Evolutionary conservation across 495 filamentous ascomycete genomes (phyloP).

Genomic region (Daldinia bambusicola): DNA sequence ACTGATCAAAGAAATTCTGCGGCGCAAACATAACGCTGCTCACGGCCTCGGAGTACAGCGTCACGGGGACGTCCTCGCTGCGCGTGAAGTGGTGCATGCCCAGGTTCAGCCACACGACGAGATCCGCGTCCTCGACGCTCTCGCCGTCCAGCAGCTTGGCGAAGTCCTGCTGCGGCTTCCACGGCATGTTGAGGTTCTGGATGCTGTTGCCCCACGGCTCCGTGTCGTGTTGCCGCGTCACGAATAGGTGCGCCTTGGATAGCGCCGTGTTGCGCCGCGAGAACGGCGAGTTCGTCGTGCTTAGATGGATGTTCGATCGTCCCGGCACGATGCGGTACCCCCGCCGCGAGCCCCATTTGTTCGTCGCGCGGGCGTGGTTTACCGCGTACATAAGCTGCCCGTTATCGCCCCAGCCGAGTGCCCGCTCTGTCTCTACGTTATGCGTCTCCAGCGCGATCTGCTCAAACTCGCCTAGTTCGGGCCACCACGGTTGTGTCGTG

Average conservation of each 20-base stretch:
- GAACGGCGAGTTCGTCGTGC: slow-evolving; percentile 58
- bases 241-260: slow-evolving; percentile 60
- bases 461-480: slow-evolving; percentile 55
- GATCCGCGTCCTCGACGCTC: slow-evolving; percentile 61
- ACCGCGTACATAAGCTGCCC: slow-evolving; percentile 59
- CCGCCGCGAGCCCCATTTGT: slow-evolving; percentile 62
- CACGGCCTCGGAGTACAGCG: slow-evolving; percentile 59
- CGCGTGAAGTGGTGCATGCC: slow-evolving; percentile 69
- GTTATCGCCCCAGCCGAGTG: slow-evolving; percentile 62
- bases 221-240: slow-evolving; percentile 63
- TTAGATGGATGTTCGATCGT: slow-evolving; percentile 57
- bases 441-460: slow-evolving; percentile 59
- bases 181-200: slow-evolving; percentile 59
- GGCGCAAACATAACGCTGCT: slow-evolving; percentile 59
- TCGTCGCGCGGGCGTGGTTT: slow-evolving; percentile 57
- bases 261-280: slow-evolving; percentile 56
- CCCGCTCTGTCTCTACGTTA: slow-evolving; percentile 55
- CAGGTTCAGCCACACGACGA: slow-evolving; percentile 62
- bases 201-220: slow-evolving; percentile 61
- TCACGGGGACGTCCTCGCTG: slow-evolving; percentile 65
- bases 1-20: slow-evolving; percentile 55
- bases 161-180: slow-evolving; percentile 64
- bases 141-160: slow-evolving; percentile 64
- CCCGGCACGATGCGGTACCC: slow-evolving; percentile 65
- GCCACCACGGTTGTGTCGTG: slow-evolving; percentile 61